Evolutionary conservation across 192 early-diverging fungal genomes (phyloP), one percentile per base, ranked within the genome.

Genomic region (Phlyctochytrium planicorne): DNA sequence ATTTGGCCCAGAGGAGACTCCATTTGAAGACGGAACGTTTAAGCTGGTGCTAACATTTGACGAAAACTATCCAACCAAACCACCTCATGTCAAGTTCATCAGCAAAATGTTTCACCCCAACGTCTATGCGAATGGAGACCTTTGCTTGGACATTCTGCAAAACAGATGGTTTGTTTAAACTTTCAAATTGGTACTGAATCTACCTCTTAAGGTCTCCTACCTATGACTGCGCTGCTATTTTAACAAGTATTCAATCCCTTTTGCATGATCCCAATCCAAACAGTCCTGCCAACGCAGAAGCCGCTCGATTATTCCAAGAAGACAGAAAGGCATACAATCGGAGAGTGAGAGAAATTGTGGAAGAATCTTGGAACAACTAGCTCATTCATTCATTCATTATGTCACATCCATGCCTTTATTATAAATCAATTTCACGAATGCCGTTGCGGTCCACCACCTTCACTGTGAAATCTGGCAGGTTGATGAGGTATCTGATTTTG

Each of bases 61-160:
- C 72, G 97, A 99, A 75, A 88, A 89, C 34, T 99, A 99, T 72
- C 95, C 97, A 3, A 99, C 95, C 74, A 97, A 97, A 73, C 94
- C 97, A 65, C 97, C 97, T 57, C 85, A 87, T 57, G 97, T 99
- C 16, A 89, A 89, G 66, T 99, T 99, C 75, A 88, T 94, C 14
- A 89, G 91, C 32, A 89, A 87, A 63, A 99, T 99, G 92, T 99
- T 98, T 75, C 97, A 99, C 72, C 96, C 96, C 0, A 98, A 98
- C 67, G 95, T 82, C 27, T 98, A 97, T 73, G 93, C 93, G 47
- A 97, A 92, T 74, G 97, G 97, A 4, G 95, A 99, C 72, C 78
- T 99, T 59, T 99, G 97, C 75, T 75, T 99, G 72, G 97, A 99
- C 76, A 99, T 99, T 72, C 74, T 97, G 75, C 95, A 99, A 72